Base-by-base conservation (phyloP, 495 filamentous ascomycete genomes). In the Neohortaea acidophila region DNA sequence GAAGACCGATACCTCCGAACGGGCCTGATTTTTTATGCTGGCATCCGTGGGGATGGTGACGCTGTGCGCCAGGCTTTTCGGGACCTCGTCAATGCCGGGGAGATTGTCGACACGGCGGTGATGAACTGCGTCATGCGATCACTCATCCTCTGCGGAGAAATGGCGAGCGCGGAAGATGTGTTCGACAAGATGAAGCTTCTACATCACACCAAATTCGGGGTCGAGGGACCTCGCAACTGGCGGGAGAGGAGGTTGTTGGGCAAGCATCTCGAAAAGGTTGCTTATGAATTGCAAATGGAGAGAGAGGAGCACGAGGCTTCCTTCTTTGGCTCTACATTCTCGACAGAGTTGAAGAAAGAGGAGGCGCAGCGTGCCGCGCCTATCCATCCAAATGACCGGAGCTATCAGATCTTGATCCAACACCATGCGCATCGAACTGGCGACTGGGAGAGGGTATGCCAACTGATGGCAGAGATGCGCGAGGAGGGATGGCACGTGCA, bases 81-180 rank as follows among this genome's bases (percentile, higher is more conserved):
- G 22, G 69, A 78, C 5, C 76, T 92, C 53, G 77, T 94, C 21
- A 60, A 77, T 29, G 70, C 72, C 0, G 85, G 84, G 23, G 80
- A 94, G 52, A 72, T 94, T 12, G 76, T 97, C 21, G 86, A 96
- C 56, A 89, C 84, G 0, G 69, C 77, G 4, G 80, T 83, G 10
- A 62, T 94, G 50, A 94, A 94, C 52, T 79, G 77, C 42, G 67
- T 94, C 47, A 80, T 94, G 41, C 65, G 72, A 1, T 75, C 84
- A 2, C 68, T 96, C 17, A 61, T 96, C 26, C 66, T 69, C 39
- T 70, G 74, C 2, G 75, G 77, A 21, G 83, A 96, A 47, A 60
- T 70, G 3, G 56, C 61, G 18, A 75, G 77, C 1, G 91, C 84
- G 2, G 74, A 84, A 49, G 65, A 75, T 31, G 63, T 94, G 3